Evolutionary conservation across 2,329 filamentous ascomycete species (phyloP), one percentile per base, ranked within the genome.

Genomic region (Mycosphaerelloides madeirae): DNA sequence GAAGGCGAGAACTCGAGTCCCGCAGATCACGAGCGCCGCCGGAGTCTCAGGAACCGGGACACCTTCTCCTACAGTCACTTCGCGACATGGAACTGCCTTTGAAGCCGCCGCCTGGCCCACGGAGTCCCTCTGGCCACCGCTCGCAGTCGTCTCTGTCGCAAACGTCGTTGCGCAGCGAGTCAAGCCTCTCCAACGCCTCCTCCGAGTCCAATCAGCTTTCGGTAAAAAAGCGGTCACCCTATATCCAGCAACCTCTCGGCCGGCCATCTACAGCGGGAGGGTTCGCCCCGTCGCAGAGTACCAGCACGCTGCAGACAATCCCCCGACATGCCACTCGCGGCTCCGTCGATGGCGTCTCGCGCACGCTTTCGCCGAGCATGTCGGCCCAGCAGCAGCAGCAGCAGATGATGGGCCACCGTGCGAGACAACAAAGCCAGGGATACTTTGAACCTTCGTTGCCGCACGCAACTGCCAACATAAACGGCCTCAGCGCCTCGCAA

Each of bases 371-470:
- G 22, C 61, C 60, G 9, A 43, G 43, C 16, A 61, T 60, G 56
- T 53, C 55, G 31, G 50, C 43, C 32, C 56, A 54, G 31, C 52
- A 46, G 59, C 67, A 25, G 22, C 22, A 25, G 22, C 22, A 6
- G 22, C 22, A 25, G 22, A 25, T n/a, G n/a, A n/a, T 65, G 55
- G 71, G 58, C 70, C 84, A 73, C 67, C 78, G 63, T 66, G 83
- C 67, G 54, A 78, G 85, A 57, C 86, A 86, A 49, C 79, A 84
- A 55, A 85, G 79, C 7, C 84, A 86, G 62, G 86, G 86, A 58
- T 79, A 83, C 59, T 90, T 90, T 60, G 85, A 90, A 62, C 80
- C 85, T 32, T 81, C 77, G 16, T 70, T 90, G 37, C 83, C 85
- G 16, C 60, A 64, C 44, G 53, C 62, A n/a, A 57, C 52, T 19